phyloP scores from a whole-genome alignment of 495 filamentous ascomycete species.

The Podospora conica region DNA sequence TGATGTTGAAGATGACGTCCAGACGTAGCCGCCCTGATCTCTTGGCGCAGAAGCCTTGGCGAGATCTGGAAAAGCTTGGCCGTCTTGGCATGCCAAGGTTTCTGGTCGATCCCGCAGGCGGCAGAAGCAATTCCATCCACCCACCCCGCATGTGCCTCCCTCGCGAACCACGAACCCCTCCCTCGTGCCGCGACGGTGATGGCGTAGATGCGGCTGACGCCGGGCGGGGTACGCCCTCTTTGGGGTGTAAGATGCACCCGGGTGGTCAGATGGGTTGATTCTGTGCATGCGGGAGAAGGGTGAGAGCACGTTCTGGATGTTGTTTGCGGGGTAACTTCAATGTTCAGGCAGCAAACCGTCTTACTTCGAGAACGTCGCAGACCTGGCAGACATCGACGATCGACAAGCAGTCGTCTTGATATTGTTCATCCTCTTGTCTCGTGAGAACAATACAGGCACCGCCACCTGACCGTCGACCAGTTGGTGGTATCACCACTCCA shows the following conservation, averaged over 20 bases:
- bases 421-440: not conserved
- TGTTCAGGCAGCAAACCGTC: not conserved
- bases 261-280: too few species aligned
- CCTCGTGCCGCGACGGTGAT: not conserved
- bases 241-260: not conserved
- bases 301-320: not conserved
- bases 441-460: not conserved
- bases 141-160: not conserved
- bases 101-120: not conserved
- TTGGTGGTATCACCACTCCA: not conserved
- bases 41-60: conserved; percentile 29
- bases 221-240: not conserved
- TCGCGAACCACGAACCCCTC: not conserved
- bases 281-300: not conserved
- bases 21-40: conserved; percentile 16
- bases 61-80: conserved; percentile 18
- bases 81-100: conserved; percentile 9
- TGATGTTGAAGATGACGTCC: conserved; percentile 11
- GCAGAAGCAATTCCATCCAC: not conserved
- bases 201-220: not conserved
- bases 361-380: not conserved
- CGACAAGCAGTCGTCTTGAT: not conserved
- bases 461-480: not conserved
- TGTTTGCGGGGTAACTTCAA: not conserved
- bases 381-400: not conserved